A percentile compares a stretch with the other conserved stretches of the same genome.
These are phyloP conservation scores for Cadophora gregata DNA, from an alignment of 2,329 filamentous ascomycete genomes.

Conservation along the genomic window DNA sequence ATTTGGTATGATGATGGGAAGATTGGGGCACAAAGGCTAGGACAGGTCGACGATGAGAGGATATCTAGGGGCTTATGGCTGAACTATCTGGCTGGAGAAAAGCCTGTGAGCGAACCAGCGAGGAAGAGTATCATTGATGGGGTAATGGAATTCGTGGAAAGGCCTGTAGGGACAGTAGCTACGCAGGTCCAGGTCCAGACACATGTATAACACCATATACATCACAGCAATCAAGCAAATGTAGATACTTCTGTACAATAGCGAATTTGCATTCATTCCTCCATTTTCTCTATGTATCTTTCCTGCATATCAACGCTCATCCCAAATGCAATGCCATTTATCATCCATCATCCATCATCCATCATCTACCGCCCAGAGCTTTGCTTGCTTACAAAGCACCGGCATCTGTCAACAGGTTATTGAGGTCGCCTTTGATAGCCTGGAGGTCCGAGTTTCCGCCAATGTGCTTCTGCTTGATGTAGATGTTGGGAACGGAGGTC, in stretches of 20 bases:
- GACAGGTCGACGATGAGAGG: conserved; percentile 77
- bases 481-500: conserved; percentile 93
- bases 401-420: conserved; percentile 66
- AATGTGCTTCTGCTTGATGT: conserved; percentile 89
- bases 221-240: background rate
- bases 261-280: conserved; percentile 2
- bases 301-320: background rate
- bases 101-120: conserved; percentile 83
- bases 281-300: background rate
- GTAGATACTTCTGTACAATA: background rate
- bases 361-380: no score
- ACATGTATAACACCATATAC: background rate
- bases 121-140: conserved; percentile 85
- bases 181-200: conserved; percentile 63
- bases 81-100: conserved; percentile 85
- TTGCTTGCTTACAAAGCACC: conserved; percentile 64
- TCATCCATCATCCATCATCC: no score
- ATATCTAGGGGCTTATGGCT: conserved; percentile 85
- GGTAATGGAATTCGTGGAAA: conserved; percentile 83
- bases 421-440: conserved; percentile 68
- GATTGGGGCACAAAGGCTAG: conserved; percentile 61
- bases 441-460: conserved; percentile 94
- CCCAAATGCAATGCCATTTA: background rate
- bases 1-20: conserved; percentile 69
- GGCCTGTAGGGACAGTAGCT: conserved; percentile 86